phyloP scores from a whole-genome alignment of 2,329 filamentous ascomycete species.

The Aspergillus nomiae region DNA sequence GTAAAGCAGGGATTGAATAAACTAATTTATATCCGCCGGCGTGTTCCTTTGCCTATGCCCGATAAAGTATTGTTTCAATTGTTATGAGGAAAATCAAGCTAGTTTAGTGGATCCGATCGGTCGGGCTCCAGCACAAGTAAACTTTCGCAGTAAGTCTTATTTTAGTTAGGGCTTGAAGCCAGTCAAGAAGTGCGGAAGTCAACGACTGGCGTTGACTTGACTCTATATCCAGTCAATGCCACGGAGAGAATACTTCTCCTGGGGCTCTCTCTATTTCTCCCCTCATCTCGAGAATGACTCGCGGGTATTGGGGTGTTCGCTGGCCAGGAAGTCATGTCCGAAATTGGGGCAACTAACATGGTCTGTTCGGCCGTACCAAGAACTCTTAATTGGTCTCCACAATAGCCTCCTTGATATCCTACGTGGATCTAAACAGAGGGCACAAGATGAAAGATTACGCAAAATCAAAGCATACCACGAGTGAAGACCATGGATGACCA shows the following conservation, averaged over 20 bases:
- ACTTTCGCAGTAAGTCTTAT: conserved; percentile 7
- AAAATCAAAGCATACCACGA: neutral
- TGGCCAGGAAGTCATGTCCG: conserved; percentile 15
- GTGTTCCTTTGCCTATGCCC: neutral
- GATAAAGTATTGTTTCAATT: conserved; percentile 4
- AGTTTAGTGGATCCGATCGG: conserved; percentile 27
- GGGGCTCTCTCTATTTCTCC: neutral
- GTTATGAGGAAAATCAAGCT: conserved; percentile 16
- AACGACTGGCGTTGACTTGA: neutral
- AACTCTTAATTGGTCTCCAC: neutral
- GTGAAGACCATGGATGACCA: neutral
- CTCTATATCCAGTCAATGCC: neutral
- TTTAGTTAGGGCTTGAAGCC: neutral
- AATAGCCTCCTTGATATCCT: neutral
- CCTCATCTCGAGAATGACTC: neutral
- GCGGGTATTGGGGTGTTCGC: neutral
- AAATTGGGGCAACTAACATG: neutral
- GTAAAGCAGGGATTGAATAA: neutral
- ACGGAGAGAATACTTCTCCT: neutral
- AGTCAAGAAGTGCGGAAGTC: neutral
- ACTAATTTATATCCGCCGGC: neutral
- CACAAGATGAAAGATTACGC: neutral
- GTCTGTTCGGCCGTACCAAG: neutral
- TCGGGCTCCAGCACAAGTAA: conserved; percentile 22
- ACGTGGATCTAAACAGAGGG: neutral